Evolutionary conservation across 129 eudicot species (phyloP).

Genomic region (Escallonia rubra): DNA sequence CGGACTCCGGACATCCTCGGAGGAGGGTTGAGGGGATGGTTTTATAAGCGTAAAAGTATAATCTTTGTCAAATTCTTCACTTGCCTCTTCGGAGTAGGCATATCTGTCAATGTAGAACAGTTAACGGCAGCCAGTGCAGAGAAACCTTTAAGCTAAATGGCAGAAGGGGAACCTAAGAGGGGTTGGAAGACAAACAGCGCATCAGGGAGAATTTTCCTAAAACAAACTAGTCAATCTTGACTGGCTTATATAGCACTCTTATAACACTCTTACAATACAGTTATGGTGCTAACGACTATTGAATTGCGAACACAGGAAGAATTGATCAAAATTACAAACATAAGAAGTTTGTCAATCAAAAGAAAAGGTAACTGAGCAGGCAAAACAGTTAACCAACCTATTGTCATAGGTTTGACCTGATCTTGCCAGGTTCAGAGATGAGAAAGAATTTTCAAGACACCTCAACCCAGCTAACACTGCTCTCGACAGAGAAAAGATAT

Average conservation of each 20-base stretch:
- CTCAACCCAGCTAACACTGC: neutral
- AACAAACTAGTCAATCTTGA: no score
- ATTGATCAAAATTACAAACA: no score
- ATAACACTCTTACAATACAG: no score
- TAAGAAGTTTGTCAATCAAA: no score
- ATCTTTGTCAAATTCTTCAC: constrained; percentile 91
- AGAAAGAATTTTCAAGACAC: neutral
- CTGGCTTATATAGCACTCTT: no score
- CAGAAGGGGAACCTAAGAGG: no score
- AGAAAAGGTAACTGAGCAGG: neutral
- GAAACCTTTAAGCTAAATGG: no score
- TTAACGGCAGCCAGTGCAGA: no score
- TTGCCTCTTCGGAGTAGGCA: constrained; percentile 85
- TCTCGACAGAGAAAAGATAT: neutral
- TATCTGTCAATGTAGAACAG: constrained; percentile 35
- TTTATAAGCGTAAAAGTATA: constrained; percentile 76
- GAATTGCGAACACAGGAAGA: no score
- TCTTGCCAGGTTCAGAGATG: neutral
- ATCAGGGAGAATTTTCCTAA: no score
- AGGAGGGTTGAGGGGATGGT: constrained; percentile 61
- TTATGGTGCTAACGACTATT: no score
- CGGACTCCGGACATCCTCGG: constrained; percentile 45
- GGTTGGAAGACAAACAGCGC: no score
- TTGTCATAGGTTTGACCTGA: neutral
- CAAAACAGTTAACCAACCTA: neutral